Conservation (phyloP, 73 alveolate genomes). For the Paramecium bursaria region DNA sequence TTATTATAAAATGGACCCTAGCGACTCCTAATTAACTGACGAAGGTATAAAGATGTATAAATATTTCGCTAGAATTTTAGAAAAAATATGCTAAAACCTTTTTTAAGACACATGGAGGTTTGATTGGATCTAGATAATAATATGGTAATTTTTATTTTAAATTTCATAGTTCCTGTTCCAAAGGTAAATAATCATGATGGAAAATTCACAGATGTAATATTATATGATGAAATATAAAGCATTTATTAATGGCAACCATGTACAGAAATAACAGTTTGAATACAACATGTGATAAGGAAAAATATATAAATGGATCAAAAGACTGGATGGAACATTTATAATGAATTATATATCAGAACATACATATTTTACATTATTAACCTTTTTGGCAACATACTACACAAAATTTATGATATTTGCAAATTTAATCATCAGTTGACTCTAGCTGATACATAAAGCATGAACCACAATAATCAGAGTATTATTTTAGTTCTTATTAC, state of each 20-base stretch:
- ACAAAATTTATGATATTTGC: too few relatives aligned
- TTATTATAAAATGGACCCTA: too few relatives aligned
- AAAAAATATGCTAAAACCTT: constrained; percentile 65
- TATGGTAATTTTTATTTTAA: background rate
- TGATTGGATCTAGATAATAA: constrained; percentile 42
- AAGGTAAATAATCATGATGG: constrained; percentile 62
- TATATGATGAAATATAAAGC: constrained; percentile 17
- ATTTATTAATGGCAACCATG: constrained; percentile 88
- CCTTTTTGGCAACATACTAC: too few relatives aligned
- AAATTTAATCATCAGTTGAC: too few relatives aligned
- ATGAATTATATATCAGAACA: constrained; percentile 5
- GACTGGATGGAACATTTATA: constrained; percentile 91
- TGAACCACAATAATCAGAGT: too few relatives aligned
- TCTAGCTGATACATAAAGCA: too few relatives aligned
- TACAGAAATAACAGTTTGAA: constrained; percentile 89
- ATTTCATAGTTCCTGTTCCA: constrained; percentile 48
- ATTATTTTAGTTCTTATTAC: too few relatives aligned
- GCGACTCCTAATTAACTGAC: constrained; percentile 33
- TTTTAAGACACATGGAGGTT: constrained; percentile 59
- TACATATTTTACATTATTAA: background rate
- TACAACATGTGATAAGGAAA: constrained; percentile 88
- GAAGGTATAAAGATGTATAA: background rate
- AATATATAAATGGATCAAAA: constrained; percentile 89
- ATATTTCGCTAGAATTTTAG: constrained; percentile 44
- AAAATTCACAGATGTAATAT: constrained; percentile 67